Conservation (phyloP, 2,329 filamentous ascomycete species). For the Monilinia fructicola region DNA sequence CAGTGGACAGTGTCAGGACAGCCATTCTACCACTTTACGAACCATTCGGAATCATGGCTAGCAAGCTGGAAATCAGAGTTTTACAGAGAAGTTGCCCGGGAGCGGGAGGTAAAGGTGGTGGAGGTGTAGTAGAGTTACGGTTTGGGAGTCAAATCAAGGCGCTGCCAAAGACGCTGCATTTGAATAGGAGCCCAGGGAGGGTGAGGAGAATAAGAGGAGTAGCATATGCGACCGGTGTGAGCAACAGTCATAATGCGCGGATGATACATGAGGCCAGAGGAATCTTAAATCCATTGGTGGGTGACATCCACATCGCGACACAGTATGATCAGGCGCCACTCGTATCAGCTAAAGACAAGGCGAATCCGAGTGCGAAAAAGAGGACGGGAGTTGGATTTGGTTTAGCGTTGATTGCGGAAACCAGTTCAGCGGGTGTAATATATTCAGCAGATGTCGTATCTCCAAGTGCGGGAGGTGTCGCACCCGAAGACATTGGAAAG, state of each 20-base stretch:
- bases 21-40: slow-evolving; percentile 88
- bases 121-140: slow-evolving; percentile 87
- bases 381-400: slow-evolving; percentile 88
- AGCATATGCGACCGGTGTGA: slow-evolving; percentile 89
- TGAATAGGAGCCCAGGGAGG: slow-evolving; percentile 75
- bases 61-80: slow-evolving; percentile 82
- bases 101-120: slow-evolving; percentile 72
- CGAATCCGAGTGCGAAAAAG: slow-evolving; percentile 57
- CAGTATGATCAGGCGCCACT: slow-evolving; percentile 69
- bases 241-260: slow-evolving; percentile 86
- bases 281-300: slow-evolving; percentile 79
- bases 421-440: slow-evolving; percentile 73
- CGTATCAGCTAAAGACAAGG: slow-evolving; percentile 53
- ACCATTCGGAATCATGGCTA: slow-evolving; percentile 78
- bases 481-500: slow-evolving; percentile 88
- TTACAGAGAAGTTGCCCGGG: slow-evolving; percentile 77
- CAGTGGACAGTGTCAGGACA: slow-evolving; percentile 89
- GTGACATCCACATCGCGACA: slow-evolving; percentile 87
- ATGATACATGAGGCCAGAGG: slow-evolving; percentile 92
- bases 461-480: slow-evolving; percentile 74
- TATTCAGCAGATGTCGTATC: slow-evolving; percentile 83
- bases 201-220: slow-evolving; percentile 90
- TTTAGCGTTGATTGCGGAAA: slow-evolving; percentile 85
- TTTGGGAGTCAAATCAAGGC: slow-evolving; percentile 86
- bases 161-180: slow-evolving; percentile 88